Evolutionary conservation across 1,284 basidiomycete genomes (phyloP).

Genomic region (Cutaneotrichosporon sp.): DNA sequence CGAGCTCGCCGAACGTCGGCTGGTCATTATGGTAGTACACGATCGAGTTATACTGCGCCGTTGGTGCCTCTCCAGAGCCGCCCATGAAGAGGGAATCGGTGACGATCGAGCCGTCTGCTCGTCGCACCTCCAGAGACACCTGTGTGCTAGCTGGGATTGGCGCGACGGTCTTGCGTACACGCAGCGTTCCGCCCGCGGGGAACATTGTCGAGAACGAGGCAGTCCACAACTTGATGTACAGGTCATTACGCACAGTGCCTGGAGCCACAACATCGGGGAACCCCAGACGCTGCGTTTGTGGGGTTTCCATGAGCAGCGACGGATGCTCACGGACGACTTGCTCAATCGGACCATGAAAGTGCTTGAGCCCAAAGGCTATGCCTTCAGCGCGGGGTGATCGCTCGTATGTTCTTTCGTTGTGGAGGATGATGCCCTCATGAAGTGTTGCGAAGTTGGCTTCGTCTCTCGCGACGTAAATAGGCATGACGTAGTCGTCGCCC

Average conservation of each 20-base stretch:
- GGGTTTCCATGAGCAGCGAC: constrained; percentile 74
- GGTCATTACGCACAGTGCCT: constrained; percentile 83
- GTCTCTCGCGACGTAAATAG: constrained; percentile 77
- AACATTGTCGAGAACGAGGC: constrained; percentile 62
- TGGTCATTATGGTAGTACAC: constrained; percentile 79
- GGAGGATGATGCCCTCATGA: constrained; percentile 88
- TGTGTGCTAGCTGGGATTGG: constrained; percentile 62
- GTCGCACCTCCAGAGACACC: constrained; percentile 82
- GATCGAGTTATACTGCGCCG: constrained; percentile 80
- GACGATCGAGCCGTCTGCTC: constrained; percentile 61
- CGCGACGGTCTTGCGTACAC: constrained; percentile 36
- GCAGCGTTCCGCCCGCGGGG: constrained; percentile 48
- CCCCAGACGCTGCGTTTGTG: constrained; percentile 80
- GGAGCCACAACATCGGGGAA: constrained; percentile 97
- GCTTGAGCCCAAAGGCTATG: constrained; percentile 81
- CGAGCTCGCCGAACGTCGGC: constrained; percentile 86
- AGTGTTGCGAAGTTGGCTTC: constrained; percentile 86
- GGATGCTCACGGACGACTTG: constrained; percentile 79
- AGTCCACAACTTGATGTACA: constrained; percentile 91
- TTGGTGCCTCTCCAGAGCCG: constrained; percentile 75
- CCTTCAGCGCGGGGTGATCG: constrained; percentile 77
- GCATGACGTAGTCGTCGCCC: constrained; percentile 70
- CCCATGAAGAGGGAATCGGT: constrained; percentile 72
- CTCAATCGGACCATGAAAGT: constrained; percentile 74
- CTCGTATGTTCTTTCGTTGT: constrained; percentile 72